Percentiles rank a stretch among this genome's conserved stretches.
Evolutionary conservation across 768 basidiomycete genomes (phyloP).

Genomic region (Leucogyrophana mollusca): DNA sequence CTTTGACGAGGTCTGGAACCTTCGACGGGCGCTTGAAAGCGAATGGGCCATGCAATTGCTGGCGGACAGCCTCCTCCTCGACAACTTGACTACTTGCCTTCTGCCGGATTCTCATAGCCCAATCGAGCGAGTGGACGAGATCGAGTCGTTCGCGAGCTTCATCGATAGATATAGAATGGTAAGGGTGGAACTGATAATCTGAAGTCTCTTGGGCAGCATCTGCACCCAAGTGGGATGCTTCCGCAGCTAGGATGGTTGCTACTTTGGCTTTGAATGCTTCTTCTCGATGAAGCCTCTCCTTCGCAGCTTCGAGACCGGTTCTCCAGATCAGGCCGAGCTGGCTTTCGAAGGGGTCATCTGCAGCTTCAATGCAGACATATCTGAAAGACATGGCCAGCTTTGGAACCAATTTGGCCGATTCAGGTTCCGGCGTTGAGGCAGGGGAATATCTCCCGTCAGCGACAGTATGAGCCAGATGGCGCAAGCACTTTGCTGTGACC

Average conservation of each 20-base stretch:
- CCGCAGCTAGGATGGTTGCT: conserved; percentile 52
- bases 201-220: conserved; percentile 34
- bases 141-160: conserved; percentile 73
- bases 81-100: conserved; percentile 44
- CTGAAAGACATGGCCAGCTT: conserved; percentile 56
- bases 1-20: conserved; percentile 44
- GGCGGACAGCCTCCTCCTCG: conserved; percentile 47
- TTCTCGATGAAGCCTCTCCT: conserved; percentile 68
- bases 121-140: conserved; percentile 69
- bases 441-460: conserved; percentile 47
- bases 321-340: conserved; percentile 72
- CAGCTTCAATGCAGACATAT: conserved; percentile 71
- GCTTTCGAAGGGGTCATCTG: conserved; percentile 84
- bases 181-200: conserved; percentile 62
- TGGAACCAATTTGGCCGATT: conserved; percentile 73
- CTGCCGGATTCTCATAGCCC: conserved; percentile 60
- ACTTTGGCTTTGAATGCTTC: conserved; percentile 81
- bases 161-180: conserved; percentile 64
- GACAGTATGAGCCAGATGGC: conserved; percentile 64
- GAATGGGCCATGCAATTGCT: conserved; percentile 41
- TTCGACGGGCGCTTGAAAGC: conserved; percentile 27
- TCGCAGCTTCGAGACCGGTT: conserved; percentile 70
- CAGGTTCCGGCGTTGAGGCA: conserved; percentile 63
- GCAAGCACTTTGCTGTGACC: conserved; percentile 68
- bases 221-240: conserved; percentile 30